A percentile compares a stretch with the other conserved stretches of the same genome.
Conservation (phyloP, 192 early-diverging fungal species). For the Chytriomyces sp. region DNA sequence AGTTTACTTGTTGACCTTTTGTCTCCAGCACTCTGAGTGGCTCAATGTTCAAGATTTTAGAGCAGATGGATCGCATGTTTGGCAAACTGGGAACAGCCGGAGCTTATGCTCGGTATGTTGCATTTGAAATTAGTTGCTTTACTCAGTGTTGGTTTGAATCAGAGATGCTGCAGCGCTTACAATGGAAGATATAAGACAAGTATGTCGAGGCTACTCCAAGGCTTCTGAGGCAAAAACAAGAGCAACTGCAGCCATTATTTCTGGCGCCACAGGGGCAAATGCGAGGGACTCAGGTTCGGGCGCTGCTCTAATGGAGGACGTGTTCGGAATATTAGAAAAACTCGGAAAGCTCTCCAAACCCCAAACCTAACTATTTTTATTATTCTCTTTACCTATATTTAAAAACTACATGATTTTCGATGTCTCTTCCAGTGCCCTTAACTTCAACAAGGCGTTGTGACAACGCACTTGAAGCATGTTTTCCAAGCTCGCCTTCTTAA, state of each 20-base stretch:
- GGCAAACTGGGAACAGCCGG: constrained; percentile 36
- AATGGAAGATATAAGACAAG: constrained; percentile 21
- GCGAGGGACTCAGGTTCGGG: constrained; percentile 16
- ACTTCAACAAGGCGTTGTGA: constrained; percentile 49
- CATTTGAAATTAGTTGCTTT: neutral
- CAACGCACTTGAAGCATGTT: constrained; percentile 43
- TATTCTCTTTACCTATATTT: neutral
- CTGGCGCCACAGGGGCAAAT: constrained; percentile 26
- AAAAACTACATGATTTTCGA: neutral
- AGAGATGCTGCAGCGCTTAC: constrained; percentile 30
- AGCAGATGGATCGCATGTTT: constrained; percentile 41
- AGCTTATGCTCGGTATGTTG: constrained; percentile 34
- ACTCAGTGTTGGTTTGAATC: constrained; percentile 9
- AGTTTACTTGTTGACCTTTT: neutral
- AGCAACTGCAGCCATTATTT: constrained; percentile 19
- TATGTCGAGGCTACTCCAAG: constrained; percentile 13
- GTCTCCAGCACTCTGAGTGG: constrained; percentile 18
- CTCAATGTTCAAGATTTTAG: constrained; percentile 43
- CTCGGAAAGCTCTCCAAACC: constrained; percentile 29
- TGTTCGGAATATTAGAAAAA: constrained; percentile 28
- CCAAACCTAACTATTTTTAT: neutral
- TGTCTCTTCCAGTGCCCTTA: constrained; percentile 37
- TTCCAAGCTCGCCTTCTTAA: constrained; percentile 44
- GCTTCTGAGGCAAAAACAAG: constrained; percentile 32
- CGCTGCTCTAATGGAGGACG: constrained; percentile 30